phyloP scores from a whole-genome alignment of 1,139 yeast species.

The Debaryomyces singareniensis region DNA sequence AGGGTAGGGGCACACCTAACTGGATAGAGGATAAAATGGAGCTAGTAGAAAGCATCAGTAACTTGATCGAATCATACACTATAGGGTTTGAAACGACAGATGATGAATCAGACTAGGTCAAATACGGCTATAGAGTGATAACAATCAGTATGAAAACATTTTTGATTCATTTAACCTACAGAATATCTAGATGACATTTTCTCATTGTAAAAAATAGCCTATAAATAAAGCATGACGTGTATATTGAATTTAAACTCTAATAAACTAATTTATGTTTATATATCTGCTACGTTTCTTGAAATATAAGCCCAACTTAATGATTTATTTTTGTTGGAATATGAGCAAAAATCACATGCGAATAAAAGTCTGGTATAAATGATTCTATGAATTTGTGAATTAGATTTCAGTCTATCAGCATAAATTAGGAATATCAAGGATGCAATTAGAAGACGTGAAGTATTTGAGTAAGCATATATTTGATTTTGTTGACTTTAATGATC shows the following conservation, averaged over 20 bases:
- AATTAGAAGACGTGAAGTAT: slow-evolving; percentile 10
- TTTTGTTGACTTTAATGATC: slow-evolving; percentile 17
- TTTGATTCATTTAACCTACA: too few species aligned
- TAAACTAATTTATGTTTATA: too few species aligned
- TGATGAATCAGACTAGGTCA: slow-evolving; percentile 19
- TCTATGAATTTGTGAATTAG: too few species aligned
- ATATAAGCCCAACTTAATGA: too few species aligned
- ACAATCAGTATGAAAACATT: neutral
- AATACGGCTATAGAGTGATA: slow-evolving; percentile 1
- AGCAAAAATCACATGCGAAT: slow-evolving; percentile 1
- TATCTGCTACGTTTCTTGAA: too few species aligned
- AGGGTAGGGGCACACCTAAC: slow-evolving; percentile 27
- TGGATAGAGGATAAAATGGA: slow-evolving; percentile 66
- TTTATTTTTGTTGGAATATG: too few species aligned
- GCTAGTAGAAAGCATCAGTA: slow-evolving; percentile 48
- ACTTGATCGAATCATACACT: slow-evolving; percentile 47
- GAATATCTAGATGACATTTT: too few species aligned
- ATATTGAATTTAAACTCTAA: too few species aligned
- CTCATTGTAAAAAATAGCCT: too few species aligned
- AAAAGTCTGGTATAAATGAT: too few species aligned
- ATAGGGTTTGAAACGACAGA: slow-evolving; percentile 49
- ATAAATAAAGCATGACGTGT: too few species aligned
- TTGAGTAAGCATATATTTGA: slow-evolving; percentile 14
- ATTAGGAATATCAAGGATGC: slow-evolving; percentile 3
- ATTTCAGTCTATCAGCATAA: too few species aligned